A percentile compares a stretch with the other conserved stretches of the same genome.
Conservation (phyloP, 257 asterid genomes). For the Asclepias syriaca region DNA sequence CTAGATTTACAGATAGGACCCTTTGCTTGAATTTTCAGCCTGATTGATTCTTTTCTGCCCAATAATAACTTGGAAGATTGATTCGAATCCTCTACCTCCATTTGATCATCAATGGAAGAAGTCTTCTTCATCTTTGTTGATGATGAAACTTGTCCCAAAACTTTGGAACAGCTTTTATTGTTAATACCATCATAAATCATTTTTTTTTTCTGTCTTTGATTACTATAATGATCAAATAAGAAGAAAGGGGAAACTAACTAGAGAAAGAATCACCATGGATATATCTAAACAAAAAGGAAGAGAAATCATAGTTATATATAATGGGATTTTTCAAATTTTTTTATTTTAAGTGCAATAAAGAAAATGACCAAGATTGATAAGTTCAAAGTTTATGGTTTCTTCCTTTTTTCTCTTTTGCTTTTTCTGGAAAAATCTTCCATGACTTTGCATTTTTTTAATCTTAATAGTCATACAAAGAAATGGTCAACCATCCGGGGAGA, state of each 20-base stretch:
- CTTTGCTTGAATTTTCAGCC: not conserved
- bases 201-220: not conserved
- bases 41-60: not conserved
- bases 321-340: not conserved
- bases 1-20: conserved; percentile 15
- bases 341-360: too few relatives aligned
- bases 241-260: too few relatives aligned
- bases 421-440: not conserved
- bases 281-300: not conserved
- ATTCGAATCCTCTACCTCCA: not conserved
- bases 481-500: too few relatives aligned
- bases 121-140: not conserved
- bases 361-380: not conserved
- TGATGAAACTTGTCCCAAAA: conserved; percentile 4
- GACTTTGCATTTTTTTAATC: not conserved
- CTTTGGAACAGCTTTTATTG: not conserved
- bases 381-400: not conserved
- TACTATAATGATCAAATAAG: not conserved
- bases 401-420: not conserved
- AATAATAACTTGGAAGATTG: not conserved
- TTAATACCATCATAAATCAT: not conserved
- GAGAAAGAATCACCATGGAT: too few relatives aligned
- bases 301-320: not conserved
- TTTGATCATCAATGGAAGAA: not conserved
- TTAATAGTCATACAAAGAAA: too few relatives aligned